Percentiles rank a stretch among this genome's conserved stretches.
Conservation (phyloP, 108 stramenopile genomes). For the Cyclotella atomus region DNA sequence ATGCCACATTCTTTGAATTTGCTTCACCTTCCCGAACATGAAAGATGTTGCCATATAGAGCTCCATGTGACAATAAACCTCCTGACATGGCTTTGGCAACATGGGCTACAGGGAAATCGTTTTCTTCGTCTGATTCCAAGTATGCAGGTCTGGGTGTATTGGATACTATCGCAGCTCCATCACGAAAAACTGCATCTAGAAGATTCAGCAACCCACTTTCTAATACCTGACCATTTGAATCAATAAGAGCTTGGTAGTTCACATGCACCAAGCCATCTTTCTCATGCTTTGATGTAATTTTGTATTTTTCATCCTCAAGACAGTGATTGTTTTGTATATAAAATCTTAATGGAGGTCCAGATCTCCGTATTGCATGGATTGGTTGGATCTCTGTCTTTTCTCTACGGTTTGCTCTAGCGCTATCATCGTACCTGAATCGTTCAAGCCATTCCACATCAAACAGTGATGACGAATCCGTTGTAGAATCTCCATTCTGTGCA, state of each 20-base stretch:
- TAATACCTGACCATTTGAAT: conserved; percentile 11
- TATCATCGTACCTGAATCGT: conserved; percentile 43
- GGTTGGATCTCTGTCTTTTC: conserved; percentile 36
- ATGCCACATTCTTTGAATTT: conserved; percentile 72
- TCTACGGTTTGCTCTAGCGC: conserved; percentile 17
- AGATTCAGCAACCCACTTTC: conserved; percentile 34
- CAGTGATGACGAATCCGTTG: conserved; percentile 37
- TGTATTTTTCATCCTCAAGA: too few relatives aligned
- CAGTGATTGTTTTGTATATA: too few relatives aligned
- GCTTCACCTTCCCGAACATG: conserved; percentile 58
- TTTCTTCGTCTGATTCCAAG: conserved; percentile 7
- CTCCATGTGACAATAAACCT: conserved; percentile 74
- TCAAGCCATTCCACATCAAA: conserved; percentile 66
- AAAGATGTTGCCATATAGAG: conserved; percentile 81
- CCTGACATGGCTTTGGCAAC: conserved; percentile 62
- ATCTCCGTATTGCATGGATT: conserved; percentile 21
- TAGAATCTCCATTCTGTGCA: neutral
- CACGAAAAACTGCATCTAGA: conserved; percentile 50
- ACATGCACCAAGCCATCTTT: conserved; percentile 41
- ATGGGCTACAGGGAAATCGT: conserved; percentile 48
- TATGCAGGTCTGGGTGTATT: conserved; percentile 35
- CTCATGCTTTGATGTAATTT: conserved; percentile 1
- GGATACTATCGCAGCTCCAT: conserved; percentile 66
- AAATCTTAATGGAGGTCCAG: conserved; percentile 18
- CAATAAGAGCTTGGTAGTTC: conserved; percentile 49